Base-by-base conservation (phyloP, 495 filamentous ascomycete species). In the Podospora conica region DNA sequence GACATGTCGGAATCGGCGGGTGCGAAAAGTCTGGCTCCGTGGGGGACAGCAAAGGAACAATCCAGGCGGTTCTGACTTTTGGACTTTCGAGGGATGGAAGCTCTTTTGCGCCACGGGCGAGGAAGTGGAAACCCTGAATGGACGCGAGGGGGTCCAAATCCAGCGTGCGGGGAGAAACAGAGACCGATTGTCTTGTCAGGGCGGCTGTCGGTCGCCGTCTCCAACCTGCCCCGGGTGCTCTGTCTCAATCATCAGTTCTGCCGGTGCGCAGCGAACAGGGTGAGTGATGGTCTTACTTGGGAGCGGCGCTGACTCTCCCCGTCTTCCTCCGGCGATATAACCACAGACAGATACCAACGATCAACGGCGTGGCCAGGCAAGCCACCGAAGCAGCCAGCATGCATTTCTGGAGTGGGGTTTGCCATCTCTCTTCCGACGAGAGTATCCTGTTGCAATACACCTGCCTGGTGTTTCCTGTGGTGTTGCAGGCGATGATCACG, bases 371-470 rank as follows among this genome's bases (percentile, higher is more conserved):
- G 10, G 58, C 65, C 29, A 72, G 11, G 25, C 65, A 71, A 10
- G 20, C 25, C 18, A 63, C 61, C 9, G 68, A 69, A 3, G 71
- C 54, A 18, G 53, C 28, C 9, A 74, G 53, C 3, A 66, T 70
- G 8, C 69, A 71, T 15, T 61, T 60, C 61, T 73, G 72, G 18
- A 65, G 53, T 9, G 63, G 56, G 10, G 70, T 67, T 25, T 60
- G 28, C 18, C 69, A 55, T 53, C 68, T 57, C 15, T 68, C 53
- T 1, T 68, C 63, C n/a, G 65, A 31, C 1, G 70, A 5, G 3
- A 73, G 23, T 0, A 69, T 20, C 29, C 29, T 70, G 61, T 74
- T 74, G 70, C 70, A 70, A 61, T 72, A 74, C 29, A 74, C 53
- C 60, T 55, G 70, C 18, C 68, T 48, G 9, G 15, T 5, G 28